Evolutionary conservation across 371 early-diverging fungal genomes (phyloP), one percentile per base, ranked within the genome.

Genomic region (Batkoa obscura): DNA sequence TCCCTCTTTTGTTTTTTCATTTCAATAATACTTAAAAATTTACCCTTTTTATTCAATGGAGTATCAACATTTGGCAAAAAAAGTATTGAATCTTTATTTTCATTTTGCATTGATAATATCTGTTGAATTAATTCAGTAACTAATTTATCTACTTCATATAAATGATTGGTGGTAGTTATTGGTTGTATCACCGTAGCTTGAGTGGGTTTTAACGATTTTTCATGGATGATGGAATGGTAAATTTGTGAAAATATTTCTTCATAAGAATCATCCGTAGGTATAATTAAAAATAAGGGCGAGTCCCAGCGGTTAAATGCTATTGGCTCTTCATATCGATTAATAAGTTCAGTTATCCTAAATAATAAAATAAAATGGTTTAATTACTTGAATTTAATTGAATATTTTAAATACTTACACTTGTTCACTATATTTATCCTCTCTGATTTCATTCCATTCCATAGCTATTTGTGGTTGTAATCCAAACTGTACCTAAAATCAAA

Each of bases 321-420:
- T n/a, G 96, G 96, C 61, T 95, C 96, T 71, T 98, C 98, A 57
- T 86, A 95, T 45, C 98, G 71, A 45, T 80, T 78, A 2, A 84
- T 69, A 32, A 98, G 72, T 58, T 92, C 85, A 31, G 88, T 87
- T 62, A 93, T 81, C n/a, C 79, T 79, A 59, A 50, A 34, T 15
- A 10, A 31, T 33, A 0, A 48, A 39, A 55, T n/a, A n/a, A n/a
- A n/a, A n/a, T n/a, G n/a, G n/a, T n/a, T n/a, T n/a, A 50, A 45
- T 49, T 57, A 34, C 17, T 41, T 4, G 8, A 41, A 37, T 0
- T 10, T 17, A 55, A 8, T 23, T 15, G 8, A 56, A 30, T 12
- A 45, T n/a, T 59, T 35, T 17, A 48, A 56, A 59, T n/a, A n/a
- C n/a, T 55, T 69, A 72, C 69, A 80, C 60, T 13, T 62, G 62